phyloP scores from a whole-genome alignment of 2,329 filamentous ascomycete genomes.

The Xylariaceae sp. region DNA sequence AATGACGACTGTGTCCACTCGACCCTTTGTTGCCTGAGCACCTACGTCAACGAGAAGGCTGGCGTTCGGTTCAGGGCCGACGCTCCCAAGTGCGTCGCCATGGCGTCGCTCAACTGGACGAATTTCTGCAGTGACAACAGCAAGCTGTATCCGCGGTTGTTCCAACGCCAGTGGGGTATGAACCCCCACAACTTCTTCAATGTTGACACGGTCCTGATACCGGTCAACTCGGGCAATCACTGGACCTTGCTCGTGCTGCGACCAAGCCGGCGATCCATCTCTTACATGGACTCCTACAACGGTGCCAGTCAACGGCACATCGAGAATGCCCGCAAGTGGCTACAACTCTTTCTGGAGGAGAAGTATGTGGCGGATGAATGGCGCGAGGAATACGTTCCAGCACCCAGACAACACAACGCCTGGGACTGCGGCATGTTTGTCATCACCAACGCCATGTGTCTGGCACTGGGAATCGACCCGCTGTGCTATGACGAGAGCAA shows the following conservation, averaged over 20 bases:
- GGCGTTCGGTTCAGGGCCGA: slow-evolving; percentile 44
- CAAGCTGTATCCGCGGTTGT: slow-evolving; percentile 32
- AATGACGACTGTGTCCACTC: slow-evolving; percentile 74
- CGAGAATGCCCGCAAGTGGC: slow-evolving; percentile 45
- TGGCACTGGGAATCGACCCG: slow-evolving; percentile 49
- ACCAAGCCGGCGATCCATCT: slow-evolving; percentile 53
- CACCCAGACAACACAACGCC: slow-evolving; percentile 57
- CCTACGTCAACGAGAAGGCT: slow-evolving; percentile 50
- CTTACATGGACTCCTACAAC: slow-evolving; percentile 65
- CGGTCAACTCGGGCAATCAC: slow-evolving; percentile 59
- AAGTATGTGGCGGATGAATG: slow-evolving; percentile 55
- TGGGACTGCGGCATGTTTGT: slow-evolving; percentile 75
- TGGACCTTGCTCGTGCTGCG: slow-evolving; percentile 69
- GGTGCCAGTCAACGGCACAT: slow-evolving; percentile 36
- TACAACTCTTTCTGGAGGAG: slow-evolving; percentile 50
- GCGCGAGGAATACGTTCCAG: slow-evolving; percentile 45
- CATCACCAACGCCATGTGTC: slow-evolving; percentile 65
- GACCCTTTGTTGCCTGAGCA: slow-evolving; percentile 55
- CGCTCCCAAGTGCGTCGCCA: slow-evolving; percentile 55
- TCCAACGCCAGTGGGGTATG: slow-evolving; percentile 44
- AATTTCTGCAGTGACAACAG: slow-evolving; percentile 50
- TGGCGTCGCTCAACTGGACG: slow-evolving; percentile 63
- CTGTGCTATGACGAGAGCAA: slow-evolving; percentile 45
- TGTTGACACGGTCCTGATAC: slow-evolving; percentile 64
- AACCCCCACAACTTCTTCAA: slow-evolving; percentile 56